Percentiles rank a stretch among this genome's conserved stretches.
Evolutionary conservation across 352 stramenopile genomes (phyloP).

Genomic region (Globisporangium perplexum): DNA sequence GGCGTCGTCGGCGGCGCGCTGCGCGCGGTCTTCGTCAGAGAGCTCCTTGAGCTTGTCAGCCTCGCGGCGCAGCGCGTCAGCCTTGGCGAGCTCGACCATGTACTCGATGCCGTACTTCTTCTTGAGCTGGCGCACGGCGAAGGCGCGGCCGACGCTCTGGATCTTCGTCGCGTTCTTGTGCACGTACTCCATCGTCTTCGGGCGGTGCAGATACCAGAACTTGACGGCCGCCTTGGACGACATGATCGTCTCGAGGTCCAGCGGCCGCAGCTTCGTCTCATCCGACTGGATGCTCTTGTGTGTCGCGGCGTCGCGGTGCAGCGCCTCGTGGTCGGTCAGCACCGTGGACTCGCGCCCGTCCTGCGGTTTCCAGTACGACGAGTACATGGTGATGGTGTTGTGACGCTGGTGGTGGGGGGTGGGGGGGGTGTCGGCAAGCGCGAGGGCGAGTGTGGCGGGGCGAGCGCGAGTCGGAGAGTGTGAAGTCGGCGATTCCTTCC

Average conservation of each 20-base stretch:
- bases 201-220: conserved; percentile 86
- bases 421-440: too few relatives aligned
- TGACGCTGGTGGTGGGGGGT: background rate
- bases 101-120: conserved; percentile 79
- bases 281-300: conserved; percentile 79
- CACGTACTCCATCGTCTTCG: conserved; percentile 88
- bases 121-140: conserved; percentile 65
- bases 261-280: conserved; percentile 66
- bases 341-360: conserved; percentile 66
- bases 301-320: conserved; percentile 72
- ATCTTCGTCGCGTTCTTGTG: conserved; percentile 88
- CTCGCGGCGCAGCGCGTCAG: conserved; percentile 60
- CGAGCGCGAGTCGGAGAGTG: background rate
- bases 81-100: conserved; percentile 64
- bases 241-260: conserved; percentile 87
- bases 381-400: conserved; percentile 55
- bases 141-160: conserved; percentile 71
- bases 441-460: background rate
- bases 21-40: conserved; percentile 45
- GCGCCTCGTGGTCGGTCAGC: conserved; percentile 77
- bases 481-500: background rate
- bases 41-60: conserved; percentile 61
- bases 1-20: conserved; percentile 36
- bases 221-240: conserved; percentile 83
- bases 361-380: conserved; percentile 79